phyloP scores from a whole-genome alignment of 192 early-diverging fungal species.

The Ambispora gerdemannii region DNA sequence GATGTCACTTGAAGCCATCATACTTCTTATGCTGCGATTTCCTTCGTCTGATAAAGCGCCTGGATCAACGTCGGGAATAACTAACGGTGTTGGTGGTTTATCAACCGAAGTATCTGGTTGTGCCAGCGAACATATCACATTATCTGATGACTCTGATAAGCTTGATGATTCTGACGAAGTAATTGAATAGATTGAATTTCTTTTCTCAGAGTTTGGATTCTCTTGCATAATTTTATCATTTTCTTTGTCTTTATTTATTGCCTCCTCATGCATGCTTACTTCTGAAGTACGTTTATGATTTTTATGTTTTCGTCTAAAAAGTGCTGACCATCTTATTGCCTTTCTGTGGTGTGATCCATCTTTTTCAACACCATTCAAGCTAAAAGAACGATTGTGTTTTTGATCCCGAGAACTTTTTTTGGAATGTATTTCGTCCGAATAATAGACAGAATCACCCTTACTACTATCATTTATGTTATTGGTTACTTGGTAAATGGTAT shows the following conservation, averaged over 20 bases:
- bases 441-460: no score
- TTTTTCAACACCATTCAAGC: not conserved
- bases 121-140: no score
- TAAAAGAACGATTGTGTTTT: not conserved
- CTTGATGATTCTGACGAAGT: not conserved
- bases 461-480: not conserved
- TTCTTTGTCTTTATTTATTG: not conserved
- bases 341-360: not conserved
- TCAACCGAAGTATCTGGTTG: constrained; percentile 17
- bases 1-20: not conserved
- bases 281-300: constrained; percentile 1
- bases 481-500: not conserved
- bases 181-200: not conserved
- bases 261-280: no score
- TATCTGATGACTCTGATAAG: not conserved
- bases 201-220: not conserved
- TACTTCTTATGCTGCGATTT: not conserved
- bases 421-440: no score
- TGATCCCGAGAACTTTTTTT: not conserved
- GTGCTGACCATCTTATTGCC: not conserved
- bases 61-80: not conserved
- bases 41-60: not conserved
- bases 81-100: not conserved
- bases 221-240: not conserved
- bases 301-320: constrained; percentile 21